Evolutionary conservation across 441 rosid genomes (phyloP).

Genomic region (Aquilaria agallochum): DNA sequence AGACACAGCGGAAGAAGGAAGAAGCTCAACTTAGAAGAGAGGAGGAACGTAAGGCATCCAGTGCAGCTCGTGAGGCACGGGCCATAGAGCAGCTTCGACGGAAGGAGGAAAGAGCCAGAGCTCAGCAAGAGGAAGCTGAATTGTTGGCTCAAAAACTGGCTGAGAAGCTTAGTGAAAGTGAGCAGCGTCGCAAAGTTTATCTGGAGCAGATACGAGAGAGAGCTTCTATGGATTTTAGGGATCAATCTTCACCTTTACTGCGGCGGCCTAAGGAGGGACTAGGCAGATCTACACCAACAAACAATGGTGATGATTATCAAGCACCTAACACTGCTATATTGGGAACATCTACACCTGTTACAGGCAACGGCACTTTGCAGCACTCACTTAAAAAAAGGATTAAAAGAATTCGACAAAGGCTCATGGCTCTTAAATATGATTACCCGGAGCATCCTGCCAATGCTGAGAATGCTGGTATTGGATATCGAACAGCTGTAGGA

Average conservation of each 20-base stretch:
- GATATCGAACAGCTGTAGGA: constrained; percentile 67
- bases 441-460: constrained; percentile 44
- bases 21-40: constrained; percentile 87
- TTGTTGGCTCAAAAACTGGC: constrained; percentile 74
- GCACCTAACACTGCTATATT: constrained; percentile 29
- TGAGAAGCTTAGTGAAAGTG: constrained; percentile 75
- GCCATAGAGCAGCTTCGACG: constrained; percentile 72
- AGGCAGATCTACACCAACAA: constrained; percentile 46
- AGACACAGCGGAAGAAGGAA: constrained; percentile 77
- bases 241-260: constrained; percentile 71
- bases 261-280: constrained; percentile 67
- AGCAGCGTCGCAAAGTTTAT: constrained; percentile 75
- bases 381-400: constrained; percentile 60
- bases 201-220: constrained; percentile 82
- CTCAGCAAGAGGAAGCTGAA: constrained; percentile 92
- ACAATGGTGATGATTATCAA: constrained; percentile 42
- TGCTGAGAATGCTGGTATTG: constrained; percentile 57
- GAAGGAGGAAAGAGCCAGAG: constrained; percentile 78
- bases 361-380: constrained; percentile 45
- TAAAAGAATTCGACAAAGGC: constrained; percentile 72
- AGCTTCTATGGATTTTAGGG: constrained; percentile 87
- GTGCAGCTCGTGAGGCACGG: constrained; percentile 82
- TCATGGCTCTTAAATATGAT: constrained; percentile 77
- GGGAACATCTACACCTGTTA: constrained; percentile 29
- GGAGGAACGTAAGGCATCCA: constrained; percentile 84